Evolutionary conservation across 257 asterid species (phyloP).

Genomic region (Datura wrightii): DNA sequence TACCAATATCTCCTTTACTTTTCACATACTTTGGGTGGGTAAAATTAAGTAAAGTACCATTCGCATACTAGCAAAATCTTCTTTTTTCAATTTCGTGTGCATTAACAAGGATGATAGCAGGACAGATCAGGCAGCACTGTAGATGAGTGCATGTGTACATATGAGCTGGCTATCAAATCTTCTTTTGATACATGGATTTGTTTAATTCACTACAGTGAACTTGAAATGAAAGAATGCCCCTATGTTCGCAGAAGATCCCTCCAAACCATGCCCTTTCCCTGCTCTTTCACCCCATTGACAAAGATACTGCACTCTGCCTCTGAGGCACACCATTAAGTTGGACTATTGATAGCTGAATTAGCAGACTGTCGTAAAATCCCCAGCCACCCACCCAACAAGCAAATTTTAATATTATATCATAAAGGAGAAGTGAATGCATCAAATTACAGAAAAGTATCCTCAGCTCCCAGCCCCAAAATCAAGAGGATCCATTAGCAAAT

Average conservation of each 20-base stretch:
- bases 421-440: slow-evolving; percentile 23
- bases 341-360: slow-evolving; percentile 1
- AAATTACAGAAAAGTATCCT: background rate
- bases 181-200: background rate
- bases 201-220: background rate
- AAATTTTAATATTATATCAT: background rate
- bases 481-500: slow-evolving; percentile 24
- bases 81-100: slow-evolving; percentile 2
- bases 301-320: background rate
- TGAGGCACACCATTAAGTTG: slow-evolving; percentile 8
- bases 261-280: background rate
- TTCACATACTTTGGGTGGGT: background rate
- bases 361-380: background rate
- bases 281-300: slow-evolving; percentile 18
- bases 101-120: background rate
- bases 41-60: background rate
- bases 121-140: slow-evolving; percentile 12
- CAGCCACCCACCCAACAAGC: slow-evolving; percentile 3
- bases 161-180: slow-evolving; percentile 5
- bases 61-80: background rate
- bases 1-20: background rate
- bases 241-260: slow-evolving; percentile 6
- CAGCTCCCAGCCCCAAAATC: slow-evolving; percentile 29
- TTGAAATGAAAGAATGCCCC: background rate
- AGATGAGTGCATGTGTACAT: background rate